Evolutionary conservation across 768 basidiomycete genomes (phyloP).

Genomic region (Tulasnella sp.): DNA sequence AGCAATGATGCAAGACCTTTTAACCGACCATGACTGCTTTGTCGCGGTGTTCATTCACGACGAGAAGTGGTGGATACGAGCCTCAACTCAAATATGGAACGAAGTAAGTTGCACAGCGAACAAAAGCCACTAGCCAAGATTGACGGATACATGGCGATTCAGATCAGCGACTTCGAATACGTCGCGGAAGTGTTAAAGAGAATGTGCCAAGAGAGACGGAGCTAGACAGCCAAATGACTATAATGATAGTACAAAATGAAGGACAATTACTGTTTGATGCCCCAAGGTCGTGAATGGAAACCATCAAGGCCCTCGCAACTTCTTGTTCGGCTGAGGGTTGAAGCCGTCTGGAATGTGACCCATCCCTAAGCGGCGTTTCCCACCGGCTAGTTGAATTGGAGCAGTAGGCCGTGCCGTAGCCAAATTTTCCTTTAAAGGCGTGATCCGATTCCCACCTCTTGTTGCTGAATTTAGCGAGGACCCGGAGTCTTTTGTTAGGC

Average conservation of each 20-base stretch:
- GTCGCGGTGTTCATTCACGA: constrained; percentile 16
- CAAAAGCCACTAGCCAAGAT: neutral
- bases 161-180: constrained; percentile 21
- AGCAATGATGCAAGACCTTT: neutral
- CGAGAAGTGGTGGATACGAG: constrained; percentile 20
- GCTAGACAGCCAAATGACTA: neutral
- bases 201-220: neutral
- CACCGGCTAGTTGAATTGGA: constrained; percentile 11
- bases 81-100: constrained; percentile 21
- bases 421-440: neutral
- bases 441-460: neutral
- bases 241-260: neutral
- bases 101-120: constrained; percentile 15
- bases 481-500: too few species aligned
- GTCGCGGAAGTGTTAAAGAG: constrained; percentile 1
- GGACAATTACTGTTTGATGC: neutral
- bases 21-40: neutral
- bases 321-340: neutral
- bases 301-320: neutral
- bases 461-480: neutral
- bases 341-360: constrained; percentile 11
- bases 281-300: neutral
- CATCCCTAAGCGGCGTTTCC: constrained; percentile 13
- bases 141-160: neutral
- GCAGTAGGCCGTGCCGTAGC: neutral